Evolutionary conservation across 352 stramenopile species (phyloP), one percentile per base, ranked within the genome.

Genomic region (Pythium scleroteichum): DNA sequence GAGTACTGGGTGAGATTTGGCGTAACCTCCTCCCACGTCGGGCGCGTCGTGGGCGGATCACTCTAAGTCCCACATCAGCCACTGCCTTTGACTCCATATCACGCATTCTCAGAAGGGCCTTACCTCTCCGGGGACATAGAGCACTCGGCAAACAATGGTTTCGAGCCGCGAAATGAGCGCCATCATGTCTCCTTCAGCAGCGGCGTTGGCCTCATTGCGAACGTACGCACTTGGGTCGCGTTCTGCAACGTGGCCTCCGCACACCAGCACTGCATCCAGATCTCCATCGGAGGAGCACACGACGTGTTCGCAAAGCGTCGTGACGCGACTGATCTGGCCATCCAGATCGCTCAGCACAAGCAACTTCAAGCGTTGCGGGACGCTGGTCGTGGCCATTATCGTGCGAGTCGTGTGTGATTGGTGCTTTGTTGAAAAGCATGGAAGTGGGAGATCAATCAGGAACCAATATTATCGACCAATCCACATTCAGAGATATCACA

Each of bases 151-250:
- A 19, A 94, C 83, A 50, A 96, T 90, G 71, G 86, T 92, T 59
- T 96, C 87, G 35, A 96, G 79, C 24, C 87, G 77, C 17, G 87
- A 92, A 48, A 96, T 85, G 46, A 94, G 70, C 64, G 87, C 83
- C 79, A 91, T 94, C 85, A 94, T 94, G 69, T 96, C 87, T 62
- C 87, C 87, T 74, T 96, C 86, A 22, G 84, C 86, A 4, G 82
- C 81, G 3, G 82, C 83, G 24, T 88, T 72, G 10, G 56, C 66
- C 68, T 92, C 84, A 10, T 83, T 70, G 39, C 68, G 62, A 12
- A 79, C 71, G 63, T 90, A 93, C 27, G 62, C 74, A 46, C 70
- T 69, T 23, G 76, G 65, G n/a, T 57, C 68, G 26, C 73, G 71
- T 40, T 65, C 72, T 24, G 71, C 63, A 26, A 92, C 79, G 59